Evolutionary conservation across 176 grass and related monocot species (phyloP), one percentile per base, ranked within the genome.

Genomic region (Eragrostis curvula): DNA sequence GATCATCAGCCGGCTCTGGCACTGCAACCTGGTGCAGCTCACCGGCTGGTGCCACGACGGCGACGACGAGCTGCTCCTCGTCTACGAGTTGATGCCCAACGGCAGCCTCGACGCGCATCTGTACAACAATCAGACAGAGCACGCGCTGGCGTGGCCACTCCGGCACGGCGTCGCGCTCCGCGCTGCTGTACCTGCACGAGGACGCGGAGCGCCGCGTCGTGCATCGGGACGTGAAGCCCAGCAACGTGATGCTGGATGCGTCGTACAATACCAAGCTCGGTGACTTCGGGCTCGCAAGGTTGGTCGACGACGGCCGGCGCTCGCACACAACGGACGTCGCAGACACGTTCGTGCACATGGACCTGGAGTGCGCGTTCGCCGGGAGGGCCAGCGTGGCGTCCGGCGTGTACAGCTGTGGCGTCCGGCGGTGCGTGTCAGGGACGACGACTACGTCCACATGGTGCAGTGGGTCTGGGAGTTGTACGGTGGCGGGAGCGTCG

Each of bases 61-160:
- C 15, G 69, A 47, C 4, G 78, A 39, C 9, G 57, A 70, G 32
- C 66, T 86, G 11, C 50, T 86, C 20, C 49, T 81, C 27, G 88
- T 90, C 3, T 90, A 90, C 10, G 79, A 90, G 7, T 75, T 90
- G 23, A 83, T 95, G 89, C 87, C 52, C 41, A 92, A 95, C 2
- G 92, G 87, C 8, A 92, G 89, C 74, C 74, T 95, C 0, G 92
- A 92, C 52, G 14, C 12, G 0, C 81, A 94, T 44, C 73, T 94
- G 7, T 75, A 94, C 80, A 51, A 18, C 0, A 20, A 36, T 36
- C 32, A n/a, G 32, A 2, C 45, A 0, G 64, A 81, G 9, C 14
- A 8, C 28, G 0, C n/a, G 4, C 70, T 94, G 8, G 10, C 41
- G 3, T 94, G 92, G 92, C 51, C 66, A 13, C 21, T 1, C 10